Conservation (phyloP, 495 filamentous ascomycete species). For the Penicillium flavigenum region DNA sequence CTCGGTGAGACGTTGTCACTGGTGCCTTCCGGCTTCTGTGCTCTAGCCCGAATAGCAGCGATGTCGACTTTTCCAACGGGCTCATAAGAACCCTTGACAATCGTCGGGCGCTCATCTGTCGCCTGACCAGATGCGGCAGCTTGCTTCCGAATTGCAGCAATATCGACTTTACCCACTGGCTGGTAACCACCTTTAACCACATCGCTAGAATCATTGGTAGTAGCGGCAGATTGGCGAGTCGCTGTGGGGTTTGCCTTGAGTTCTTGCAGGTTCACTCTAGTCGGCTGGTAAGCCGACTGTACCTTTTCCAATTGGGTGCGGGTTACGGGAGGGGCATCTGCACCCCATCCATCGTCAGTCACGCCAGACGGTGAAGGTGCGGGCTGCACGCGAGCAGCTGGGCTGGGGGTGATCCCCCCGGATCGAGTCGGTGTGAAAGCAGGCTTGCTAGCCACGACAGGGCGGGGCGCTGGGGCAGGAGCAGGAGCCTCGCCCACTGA, state of each 20-base stretch:
- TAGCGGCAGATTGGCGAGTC: slow-evolving; percentile 30
- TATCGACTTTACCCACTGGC: slow-evolving; percentile 93
- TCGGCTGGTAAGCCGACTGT: slow-evolving; percentile 85
- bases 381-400: slow-evolving; percentile 51
- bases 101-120: slow-evolving; percentile 72
- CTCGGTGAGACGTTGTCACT: slow-evolving; percentile 40
- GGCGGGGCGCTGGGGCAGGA: slow-evolving; percentile 55
- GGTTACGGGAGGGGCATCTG: slow-evolving; percentile 87
- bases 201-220: slow-evolving; percentile 48
- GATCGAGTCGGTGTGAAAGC: slow-evolving; percentile 81
- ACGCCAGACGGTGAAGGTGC: slow-evolving; percentile 48
- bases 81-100: slow-evolving; percentile 88
- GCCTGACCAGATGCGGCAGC: slow-evolving; percentile 61
- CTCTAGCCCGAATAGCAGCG: slow-evolving; percentile 79
- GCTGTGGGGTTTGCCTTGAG: slow-evolving; percentile 66
- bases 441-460: slow-evolving; percentile 78
- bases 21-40: slow-evolving; percentile 61
- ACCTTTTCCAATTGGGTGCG: slow-evolving; percentile 91
- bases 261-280: slow-evolving; percentile 84
- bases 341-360: slow-evolving; percentile 87
- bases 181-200: slow-evolving; percentile 90
- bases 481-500: slow-evolving; percentile 58
- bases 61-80: slow-evolving; percentile 95
- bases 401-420: slow-evolving; percentile 59
- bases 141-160: slow-evolving; percentile 79